Conservation (phyloP, 345 rosid species). For the Hypericum androsaemum region DNA sequence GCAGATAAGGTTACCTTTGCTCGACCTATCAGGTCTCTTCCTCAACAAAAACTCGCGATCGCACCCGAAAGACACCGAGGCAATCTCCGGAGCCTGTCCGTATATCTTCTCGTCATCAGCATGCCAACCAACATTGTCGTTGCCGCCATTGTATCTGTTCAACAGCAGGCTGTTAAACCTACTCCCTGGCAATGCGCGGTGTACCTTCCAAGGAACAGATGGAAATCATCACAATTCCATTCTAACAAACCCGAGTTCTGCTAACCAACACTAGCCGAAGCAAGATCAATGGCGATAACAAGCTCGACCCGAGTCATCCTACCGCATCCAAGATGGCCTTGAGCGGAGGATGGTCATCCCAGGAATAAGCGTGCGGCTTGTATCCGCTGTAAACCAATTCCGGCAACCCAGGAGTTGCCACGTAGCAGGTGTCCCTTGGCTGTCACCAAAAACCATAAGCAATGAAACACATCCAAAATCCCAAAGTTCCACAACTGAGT, state of each 20-base stretch:
- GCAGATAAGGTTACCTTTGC: conserved; percentile 28
- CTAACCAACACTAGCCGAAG: not conserved
- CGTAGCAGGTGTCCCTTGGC: conserved; percentile 80
- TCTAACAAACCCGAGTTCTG: not conserved
- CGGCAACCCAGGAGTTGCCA: conserved; percentile 59
- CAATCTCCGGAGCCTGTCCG: conserved; percentile 63
- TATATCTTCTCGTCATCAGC: conserved; percentile 78
- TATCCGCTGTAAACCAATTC: conserved; percentile 61
- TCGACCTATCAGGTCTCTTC: conserved; percentile 40
- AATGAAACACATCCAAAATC: too few relatives aligned
- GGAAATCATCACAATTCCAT: not conserved
- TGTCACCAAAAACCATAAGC: conserved; percentile 14
- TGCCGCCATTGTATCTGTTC: conserved; percentile 67
- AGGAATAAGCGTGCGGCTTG: conserved; percentile 50
- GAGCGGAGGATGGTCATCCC: conserved; percentile 86
- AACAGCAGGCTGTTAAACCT: conserved; percentile 76
- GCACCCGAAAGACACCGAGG: conserved; percentile 83
- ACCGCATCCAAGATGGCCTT: conserved; percentile 61
- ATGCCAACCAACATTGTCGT: conserved; percentile 81
- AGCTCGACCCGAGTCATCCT: conserved; percentile 2
- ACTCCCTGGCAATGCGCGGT: conserved; percentile 61
- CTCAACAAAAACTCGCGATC: conserved; percentile 73
- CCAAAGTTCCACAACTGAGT: too few relatives aligned
- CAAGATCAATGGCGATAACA: not conserved
- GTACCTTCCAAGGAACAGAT: conserved; percentile 34